These are phyloP conservation scores for Massariosphaeria phaeospora DNA, from an alignment of 495 filamentous ascomycete species.

Conservation along the genomic window DNA sequence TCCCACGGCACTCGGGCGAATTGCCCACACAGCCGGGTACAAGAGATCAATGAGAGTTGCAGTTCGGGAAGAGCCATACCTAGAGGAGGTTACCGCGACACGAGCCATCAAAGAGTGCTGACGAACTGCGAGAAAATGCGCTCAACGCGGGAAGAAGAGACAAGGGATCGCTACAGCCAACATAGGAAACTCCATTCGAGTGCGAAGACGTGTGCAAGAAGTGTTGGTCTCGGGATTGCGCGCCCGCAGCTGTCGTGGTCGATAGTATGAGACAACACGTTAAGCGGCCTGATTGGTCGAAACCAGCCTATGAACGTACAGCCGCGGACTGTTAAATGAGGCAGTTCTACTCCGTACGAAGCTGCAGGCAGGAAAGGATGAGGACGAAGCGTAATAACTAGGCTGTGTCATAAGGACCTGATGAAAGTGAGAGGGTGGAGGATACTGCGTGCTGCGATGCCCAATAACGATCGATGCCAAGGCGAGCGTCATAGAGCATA, in stretches of 20 bases:
- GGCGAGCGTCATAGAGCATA: no score
- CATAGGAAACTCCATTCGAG: conserved; percentile 6
- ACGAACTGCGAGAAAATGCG: neutral
- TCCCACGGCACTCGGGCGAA: neutral
- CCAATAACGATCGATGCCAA: no score
- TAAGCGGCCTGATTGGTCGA: conserved; percentile 21
- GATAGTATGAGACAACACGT: conserved; percentile 23
- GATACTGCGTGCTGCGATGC: no score
- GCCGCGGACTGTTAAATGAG: neutral
- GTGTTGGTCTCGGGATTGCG: conserved; percentile 15
- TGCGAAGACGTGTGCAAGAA: conserved; percentile 3
- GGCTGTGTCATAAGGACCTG: no score
- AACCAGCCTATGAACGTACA: neutral
- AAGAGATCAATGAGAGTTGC: neutral
- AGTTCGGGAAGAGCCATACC: neutral
- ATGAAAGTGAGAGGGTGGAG: no score
- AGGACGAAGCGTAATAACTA: no score
- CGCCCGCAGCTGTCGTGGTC: conserved; percentile 7
- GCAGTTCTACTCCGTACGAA: neutral
- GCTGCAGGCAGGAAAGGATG: no score
- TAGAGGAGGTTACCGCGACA: neutral
- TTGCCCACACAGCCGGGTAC: no score
- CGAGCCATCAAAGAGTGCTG: neutral
- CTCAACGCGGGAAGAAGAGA: neutral
- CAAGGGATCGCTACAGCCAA: neutral